phyloP scores from a whole-genome alignment of 352 stramenopile species.

The Poterioochromonas sp. region DNA sequence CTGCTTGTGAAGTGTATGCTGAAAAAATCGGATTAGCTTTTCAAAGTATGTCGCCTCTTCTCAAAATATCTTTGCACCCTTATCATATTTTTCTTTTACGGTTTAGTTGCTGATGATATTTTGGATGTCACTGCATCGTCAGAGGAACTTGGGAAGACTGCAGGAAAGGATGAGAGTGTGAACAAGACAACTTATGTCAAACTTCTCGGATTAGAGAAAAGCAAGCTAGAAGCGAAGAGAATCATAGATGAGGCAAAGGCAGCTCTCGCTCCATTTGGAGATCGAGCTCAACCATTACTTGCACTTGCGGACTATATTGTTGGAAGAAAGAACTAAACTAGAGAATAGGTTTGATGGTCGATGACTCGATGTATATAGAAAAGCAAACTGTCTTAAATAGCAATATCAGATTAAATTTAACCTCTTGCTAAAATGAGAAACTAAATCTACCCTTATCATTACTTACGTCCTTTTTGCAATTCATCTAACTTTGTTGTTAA shows the following conservation, averaged over 20 bases:
- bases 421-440: not conserved
- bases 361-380: too few relatives aligned
- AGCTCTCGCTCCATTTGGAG: constrained; percentile 58
- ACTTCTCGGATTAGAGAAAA: constrained; percentile 64
- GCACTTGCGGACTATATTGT: constrained; percentile 70
- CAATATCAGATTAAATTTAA: too few relatives aligned
- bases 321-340: constrained; percentile 48
- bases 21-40: constrained; percentile 70
- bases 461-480: not conserved
- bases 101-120: constrained; percentile 67
- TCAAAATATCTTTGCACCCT: not conserved
- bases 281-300: constrained; percentile 54
- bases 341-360: too few relatives aligned
- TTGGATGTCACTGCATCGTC: constrained; percentile 65
- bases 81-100: not conserved
- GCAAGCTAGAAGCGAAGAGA: constrained; percentile 55
- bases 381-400: too few relatives aligned
- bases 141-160: constrained; percentile 69
- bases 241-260: constrained; percentile 59
- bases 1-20: constrained; percentile 60
- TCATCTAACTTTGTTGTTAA: constrained; percentile 44
- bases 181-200: constrained; percentile 73
- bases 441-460: not conserved
- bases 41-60: constrained; percentile 45
- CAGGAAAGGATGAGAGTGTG: constrained; percentile 62